Base-by-base conservation (phyloP, 73 alveolate genomes). In the Strombidium stylifer region DNA sequence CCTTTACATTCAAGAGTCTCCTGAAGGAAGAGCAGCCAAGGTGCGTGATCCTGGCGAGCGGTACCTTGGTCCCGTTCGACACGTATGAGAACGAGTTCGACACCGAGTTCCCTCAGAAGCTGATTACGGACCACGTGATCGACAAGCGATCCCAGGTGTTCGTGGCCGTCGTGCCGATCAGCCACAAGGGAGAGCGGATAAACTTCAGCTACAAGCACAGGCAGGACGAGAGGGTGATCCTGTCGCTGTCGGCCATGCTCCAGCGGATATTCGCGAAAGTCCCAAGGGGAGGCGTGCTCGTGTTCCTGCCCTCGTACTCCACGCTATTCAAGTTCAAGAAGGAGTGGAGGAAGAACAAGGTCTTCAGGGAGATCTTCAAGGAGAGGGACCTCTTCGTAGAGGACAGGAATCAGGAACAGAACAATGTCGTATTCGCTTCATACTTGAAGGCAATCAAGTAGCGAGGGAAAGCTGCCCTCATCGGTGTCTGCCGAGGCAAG, bases 271-370 rank as follows among this genome's bases (percentile, higher is more conserved):
- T 89, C 28, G 59, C 86, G 44, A 57, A 67, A 15, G 74, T 87
- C 5, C 96, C 96, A 2, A 80, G 82, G 21, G 87, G 87, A 11
- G 98, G 98, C 16, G 84, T 93, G 2, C 53, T 93, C 11, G 88
- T 90, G 19, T 84, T 93, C 40, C 81, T 93, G 73, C 82, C 96
- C 14, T 90, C 97, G 10, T 83, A 86, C 66, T 71, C 81, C 31
- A 64, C 86, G 10, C 68, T 93, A 93, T 73, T 80, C 45, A 82
- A 77, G 28, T 66, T 78, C 41, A 70, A 72, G 35, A 69, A 80
- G 30, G 81, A 57, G 30, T 93, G 98, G 98, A 78, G 73, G 47
- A 53, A 69, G 15, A 31, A 48, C 28, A 84, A 81, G 79, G 62
- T 93, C 35, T 71, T 72, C 55, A 72, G 81, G 19, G 84, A 87